phyloP scores from a whole-genome alignment of 768 basidiomycete genomes.

The Tubosaeta sp. region DNA sequence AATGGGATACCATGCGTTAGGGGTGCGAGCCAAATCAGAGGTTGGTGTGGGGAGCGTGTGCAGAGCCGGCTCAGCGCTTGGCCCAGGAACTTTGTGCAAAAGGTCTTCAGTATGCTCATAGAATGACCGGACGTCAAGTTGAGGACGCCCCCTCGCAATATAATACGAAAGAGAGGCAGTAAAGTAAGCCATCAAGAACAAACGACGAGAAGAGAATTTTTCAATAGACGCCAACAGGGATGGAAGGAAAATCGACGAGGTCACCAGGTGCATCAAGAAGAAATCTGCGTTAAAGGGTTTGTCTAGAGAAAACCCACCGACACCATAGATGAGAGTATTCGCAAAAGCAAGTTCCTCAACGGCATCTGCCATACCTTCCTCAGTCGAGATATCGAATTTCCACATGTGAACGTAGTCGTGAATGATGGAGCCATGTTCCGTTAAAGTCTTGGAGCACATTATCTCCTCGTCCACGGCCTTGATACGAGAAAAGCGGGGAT shows the following conservation, averaged over 20 bases:
- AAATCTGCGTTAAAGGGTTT: constrained; percentile 63
- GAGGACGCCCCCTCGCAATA: constrained; percentile 32
- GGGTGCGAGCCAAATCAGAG: constrained; percentile 34
- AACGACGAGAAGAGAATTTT: constrained; percentile 21
- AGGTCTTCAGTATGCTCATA: constrained; percentile 23
- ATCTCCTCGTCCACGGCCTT: constrained; percentile 24
- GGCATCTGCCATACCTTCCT: constrained; percentile 42
- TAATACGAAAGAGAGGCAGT: constrained; percentile 26
- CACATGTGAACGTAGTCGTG: constrained; percentile 43
- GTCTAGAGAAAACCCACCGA: constrained; percentile 45
- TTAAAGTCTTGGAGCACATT: constrained; percentile 27
- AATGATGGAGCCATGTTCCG: constrained; percentile 36
- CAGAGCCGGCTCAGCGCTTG: constrained; percentile 19
- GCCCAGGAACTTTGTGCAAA: constrained; percentile 33
- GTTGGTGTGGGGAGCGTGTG: constrained; percentile 28
- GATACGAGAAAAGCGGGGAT: constrained; percentile 34
- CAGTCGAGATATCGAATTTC: constrained; percentile 36
- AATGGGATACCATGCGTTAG: constrained; percentile 57
- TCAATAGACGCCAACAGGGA: constrained; percentile 40
- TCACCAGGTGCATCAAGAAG: constrained; percentile 67
- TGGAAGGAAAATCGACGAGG: constrained; percentile 58
- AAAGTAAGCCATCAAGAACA: constrained; percentile 28
- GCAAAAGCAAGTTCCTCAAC: constrained; percentile 62
- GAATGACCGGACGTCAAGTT: constrained; percentile 29
- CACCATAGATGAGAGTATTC: constrained; percentile 52